phyloP scores from a whole-genome alignment of 116 monocot genomes.

The Zostera marina region DNA sequence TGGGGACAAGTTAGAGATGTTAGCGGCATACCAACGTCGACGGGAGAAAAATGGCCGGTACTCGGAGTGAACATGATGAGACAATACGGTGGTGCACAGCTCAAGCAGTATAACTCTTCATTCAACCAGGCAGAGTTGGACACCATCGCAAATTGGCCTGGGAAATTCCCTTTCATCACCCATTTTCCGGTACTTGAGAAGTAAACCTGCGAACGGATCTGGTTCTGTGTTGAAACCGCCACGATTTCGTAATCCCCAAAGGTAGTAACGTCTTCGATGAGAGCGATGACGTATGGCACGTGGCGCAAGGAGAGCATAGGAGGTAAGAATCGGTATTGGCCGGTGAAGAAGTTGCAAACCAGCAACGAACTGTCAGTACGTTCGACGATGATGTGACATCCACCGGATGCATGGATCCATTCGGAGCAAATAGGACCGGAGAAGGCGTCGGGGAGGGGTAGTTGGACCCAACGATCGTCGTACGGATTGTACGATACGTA shows the following conservation, averaged over 20 bases:
- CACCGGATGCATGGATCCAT: slow-evolving; percentile 5
- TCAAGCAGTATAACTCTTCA: slow-evolving; percentile 21
- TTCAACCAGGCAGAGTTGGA: slow-evolving; percentile 11
- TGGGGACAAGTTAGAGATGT: slow-evolving; percentile 16
- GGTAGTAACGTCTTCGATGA: slow-evolving; percentile 9
- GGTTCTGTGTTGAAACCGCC: slow-evolving; percentile 15
- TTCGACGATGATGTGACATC: slow-evolving; percentile 3
- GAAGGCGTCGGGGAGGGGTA: slow-evolving; percentile 2
- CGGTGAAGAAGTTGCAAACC: slow-evolving; percentile 9
- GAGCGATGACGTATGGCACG: slow-evolving; percentile 13
- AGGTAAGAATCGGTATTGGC: background rate
- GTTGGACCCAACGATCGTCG: slow-evolving; percentile 5
- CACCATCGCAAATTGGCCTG: slow-evolving; percentile 14
- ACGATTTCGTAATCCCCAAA: slow-evolving; percentile 15
- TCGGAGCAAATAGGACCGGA: background rate
- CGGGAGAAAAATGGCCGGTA: slow-evolving; percentile 9
- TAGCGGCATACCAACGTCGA: slow-evolving; percentile 4
- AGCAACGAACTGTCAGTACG: background rate
- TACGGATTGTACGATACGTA: slow-evolving; percentile 8
- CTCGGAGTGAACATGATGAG: slow-evolving; percentile 17
- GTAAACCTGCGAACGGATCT: slow-evolving; percentile 22
- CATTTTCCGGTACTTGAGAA: slow-evolving; percentile 16
- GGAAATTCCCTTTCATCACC: slow-evolving; percentile 14
- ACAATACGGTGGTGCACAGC: slow-evolving; percentile 13
- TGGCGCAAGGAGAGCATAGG: slow-evolving; percentile 3